phyloP scores from a whole-genome alignment of 2,329 filamentous ascomycete species.

The Paracoccidioides lutzii region DNA sequence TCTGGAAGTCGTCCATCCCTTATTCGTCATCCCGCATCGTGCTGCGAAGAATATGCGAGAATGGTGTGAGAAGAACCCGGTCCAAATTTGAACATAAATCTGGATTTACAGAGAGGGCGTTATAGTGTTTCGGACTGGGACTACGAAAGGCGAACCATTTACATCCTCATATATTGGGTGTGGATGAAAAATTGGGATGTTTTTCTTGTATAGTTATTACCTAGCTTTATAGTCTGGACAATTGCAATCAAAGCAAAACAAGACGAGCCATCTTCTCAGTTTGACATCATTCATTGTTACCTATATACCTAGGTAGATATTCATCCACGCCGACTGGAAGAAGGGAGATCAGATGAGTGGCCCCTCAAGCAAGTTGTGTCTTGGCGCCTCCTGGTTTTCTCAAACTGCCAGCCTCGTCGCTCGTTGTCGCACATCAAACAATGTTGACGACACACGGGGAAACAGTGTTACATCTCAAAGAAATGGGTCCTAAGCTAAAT shows the following conservation, averaged over 20 bases:
- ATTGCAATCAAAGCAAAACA: not conserved
- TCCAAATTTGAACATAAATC: not conserved
- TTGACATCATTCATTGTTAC: not conserved
- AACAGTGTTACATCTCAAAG: not conserved
- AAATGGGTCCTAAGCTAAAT: not conserved
- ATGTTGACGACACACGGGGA: not conserved
- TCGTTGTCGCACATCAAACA: not conserved
- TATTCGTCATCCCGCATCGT: constrained; percentile 69
- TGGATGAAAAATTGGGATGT: not conserved
- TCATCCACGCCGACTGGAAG: not conserved
- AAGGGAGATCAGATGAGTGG: not conserved
- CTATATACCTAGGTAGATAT: not conserved
- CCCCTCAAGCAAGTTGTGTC: not conserved
- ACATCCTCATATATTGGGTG: not conserved
- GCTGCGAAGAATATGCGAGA: constrained; percentile 50
- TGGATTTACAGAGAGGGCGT: not conserved
- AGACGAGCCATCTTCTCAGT: not conserved
- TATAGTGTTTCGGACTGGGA: not conserved
- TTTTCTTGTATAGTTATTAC: not conserved
- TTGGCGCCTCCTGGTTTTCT: not conserved
- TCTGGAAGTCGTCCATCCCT: constrained; percentile 60
- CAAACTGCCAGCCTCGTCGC: not conserved
- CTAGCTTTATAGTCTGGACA: not conserved
- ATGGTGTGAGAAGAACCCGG: constrained; percentile 50
- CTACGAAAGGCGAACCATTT: not conserved